Base-by-base conservation (phyloP, 2,329 filamentous ascomycete genomes). In the Cyanodermella asteris region DNA sequence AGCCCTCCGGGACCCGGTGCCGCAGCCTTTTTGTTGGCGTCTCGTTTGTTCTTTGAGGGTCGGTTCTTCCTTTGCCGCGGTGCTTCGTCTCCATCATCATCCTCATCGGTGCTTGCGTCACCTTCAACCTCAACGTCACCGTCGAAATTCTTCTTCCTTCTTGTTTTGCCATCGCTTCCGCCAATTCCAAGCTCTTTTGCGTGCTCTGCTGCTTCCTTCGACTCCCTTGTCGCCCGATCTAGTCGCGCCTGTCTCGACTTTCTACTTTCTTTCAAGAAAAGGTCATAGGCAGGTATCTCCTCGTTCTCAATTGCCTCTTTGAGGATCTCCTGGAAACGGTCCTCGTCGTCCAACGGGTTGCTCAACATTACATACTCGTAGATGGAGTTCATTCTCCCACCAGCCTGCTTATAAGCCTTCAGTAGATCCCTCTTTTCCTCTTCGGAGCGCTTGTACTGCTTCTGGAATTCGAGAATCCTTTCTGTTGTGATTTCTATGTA, bases 341-440 rank as follows among this genome's bases (percentile, higher is more conserved):
- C 71, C 37, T 97, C 87, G 36, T 97, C 87, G 27, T 74, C 68
- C 2, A 80, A 43, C 7, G 81, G 70, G 40, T 84, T 64, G 37
- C 78, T 90, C 22, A 93, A 59, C 70, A 97, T 91, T 20, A 97
- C 73, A 0, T 56, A 54, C 42, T 81, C 66, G 47, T 90, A 94
- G 1, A 97, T 51, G 11, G 49, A 50, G 38, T 74, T 65, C 65
- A 94, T 69, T 32, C 75, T 59, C 17, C 87, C 87, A 41, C 78
- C 58, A 40, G 52, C 54, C 34, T 69, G 56, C 37, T 68, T 67
- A 49, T 84, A 97, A 2, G 77, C 75, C 8, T 59, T 53, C 4
- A 97, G 54, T 2, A 97, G 38, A 42, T 90, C 81, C 23, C 62
- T 58, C 37, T 61, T 65, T 54, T 97, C 87, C 47, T 94, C 80